Conservation (phyloP, 139 green algal species). For the Microglena sp. region DNA sequence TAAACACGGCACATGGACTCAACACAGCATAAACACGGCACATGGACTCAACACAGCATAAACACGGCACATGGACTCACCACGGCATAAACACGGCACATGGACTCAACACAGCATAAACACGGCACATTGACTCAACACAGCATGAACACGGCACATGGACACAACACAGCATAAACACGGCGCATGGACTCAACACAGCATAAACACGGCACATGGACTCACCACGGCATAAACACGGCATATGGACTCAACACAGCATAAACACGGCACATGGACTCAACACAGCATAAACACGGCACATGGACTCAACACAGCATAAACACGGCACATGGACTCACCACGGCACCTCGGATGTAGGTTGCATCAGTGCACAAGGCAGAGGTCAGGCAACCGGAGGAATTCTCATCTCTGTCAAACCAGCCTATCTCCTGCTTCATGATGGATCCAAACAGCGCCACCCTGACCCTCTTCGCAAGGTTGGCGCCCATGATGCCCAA, state of each 20-base stretch:
- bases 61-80: too few relatives aligned
- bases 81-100: too few relatives aligned
- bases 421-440: constrained; percentile 18
- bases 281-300: not conserved
- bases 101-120: too few relatives aligned
- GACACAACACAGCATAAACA: too few relatives aligned
- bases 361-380: constrained; percentile 51
- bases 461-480: constrained; percentile 43
- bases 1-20: too few relatives aligned
- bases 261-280: not conserved
- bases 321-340: constrained; percentile 23
- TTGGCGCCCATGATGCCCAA: constrained; percentile 44
- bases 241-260: not conserved
- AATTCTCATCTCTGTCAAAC: constrained; percentile 42
- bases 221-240: constrained; percentile 6
- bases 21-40: too few relatives aligned
- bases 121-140: too few relatives aligned
- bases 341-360: constrained; percentile 52
- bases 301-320: constrained; percentile 10
- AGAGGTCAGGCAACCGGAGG: constrained; percentile 41
- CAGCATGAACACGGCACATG: too few relatives aligned
- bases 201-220: too few relatives aligned
- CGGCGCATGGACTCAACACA: too few relatives aligned
- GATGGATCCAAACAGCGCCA: constrained; percentile 31
- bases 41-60: too few relatives aligned